Base-by-base conservation (phyloP, 768 basidiomycete genomes). In the Candolleomyces aberdarensis region DNA sequence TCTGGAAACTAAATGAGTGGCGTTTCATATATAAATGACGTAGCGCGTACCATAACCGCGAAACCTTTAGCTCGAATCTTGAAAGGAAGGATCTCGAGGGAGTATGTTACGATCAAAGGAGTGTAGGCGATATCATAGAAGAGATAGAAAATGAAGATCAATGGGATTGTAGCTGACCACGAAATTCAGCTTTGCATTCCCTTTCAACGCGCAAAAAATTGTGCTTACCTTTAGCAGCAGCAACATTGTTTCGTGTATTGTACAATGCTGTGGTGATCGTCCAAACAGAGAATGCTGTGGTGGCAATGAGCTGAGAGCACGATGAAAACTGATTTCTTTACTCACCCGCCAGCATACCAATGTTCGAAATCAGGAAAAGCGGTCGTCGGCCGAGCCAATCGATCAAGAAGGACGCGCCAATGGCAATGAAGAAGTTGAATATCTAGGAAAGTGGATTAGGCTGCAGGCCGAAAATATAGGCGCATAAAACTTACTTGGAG, bases 21-120 rank as follows among this genome's bases (percentile, higher is more conserved):
- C 1, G 41, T 41, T 20, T 29, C 41, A 51, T 5, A 17, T 19
- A 32, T 7, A n/a, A 53, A 29, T 43, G 19, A 29, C 7, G 13
- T 52, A 11, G 17, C 14, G 69, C 78, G 15, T 61, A 86, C 87
- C 86, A 92, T 90, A 40, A 90, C 69, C 7, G 89, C 86, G 62
- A 91, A 87, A 0, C 91, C 91, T 66, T 86, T 91, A 10, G 92
- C 92, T 56, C 93, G 86, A 61, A 94, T 86, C 61, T 78, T 80
- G 73, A 85, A 92, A 0, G 92, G 92, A 3, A 94, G 72, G 64
- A 95, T 93, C 70, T 95, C 94, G 60, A 94, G 76, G 6, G 83
- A 80, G 64, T 85, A 82, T 5, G 79, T 76, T 17, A 82, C 75
- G 26, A 89, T 75, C 73, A 94, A 81, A 5, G 92, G 91, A 1